Percentiles rank a stretch among this genome's conserved stretches.
Conservation (phyloP, 257 asterid genomes). For the Henckelia pumila region DNA sequence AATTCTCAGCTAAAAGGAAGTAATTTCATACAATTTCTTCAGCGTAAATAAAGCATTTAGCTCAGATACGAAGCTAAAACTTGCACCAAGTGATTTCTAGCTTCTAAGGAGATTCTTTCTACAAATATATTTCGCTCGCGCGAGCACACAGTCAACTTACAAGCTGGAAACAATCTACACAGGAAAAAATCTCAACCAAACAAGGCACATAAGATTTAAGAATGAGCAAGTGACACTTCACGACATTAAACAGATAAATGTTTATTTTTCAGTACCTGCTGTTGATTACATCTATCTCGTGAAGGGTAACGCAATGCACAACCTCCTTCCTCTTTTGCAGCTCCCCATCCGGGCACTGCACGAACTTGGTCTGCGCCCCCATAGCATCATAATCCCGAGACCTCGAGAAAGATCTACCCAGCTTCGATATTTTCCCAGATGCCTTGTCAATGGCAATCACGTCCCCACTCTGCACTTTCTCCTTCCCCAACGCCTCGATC, state of each 20-base stretch:
- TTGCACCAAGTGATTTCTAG: not conserved
- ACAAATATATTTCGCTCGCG: too few relatives aligned
- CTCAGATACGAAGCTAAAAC: not conserved
- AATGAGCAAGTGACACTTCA: not conserved
- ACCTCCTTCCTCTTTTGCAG: slow-evolving; percentile 96
- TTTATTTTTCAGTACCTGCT: slow-evolving; percentile 51
- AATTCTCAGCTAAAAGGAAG: not conserved
- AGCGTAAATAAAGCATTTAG: not conserved
- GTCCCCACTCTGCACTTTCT: slow-evolving; percentile 93
- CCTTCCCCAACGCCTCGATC: slow-evolving; percentile 92
- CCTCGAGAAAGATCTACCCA: slow-evolving; percentile 87
- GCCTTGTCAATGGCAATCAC: slow-evolving; percentile 88
- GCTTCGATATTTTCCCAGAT: slow-evolving; percentile 81
- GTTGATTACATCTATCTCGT: slow-evolving; percentile 90
- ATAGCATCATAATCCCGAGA: slow-evolving; percentile 89
- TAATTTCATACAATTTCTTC: too few relatives aligned
- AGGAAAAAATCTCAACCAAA: not conserved
- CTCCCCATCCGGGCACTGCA: slow-evolving; percentile 98
- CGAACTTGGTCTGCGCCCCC: slow-evolving; percentile 94
- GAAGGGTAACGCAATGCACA: slow-evolving; percentile 88
- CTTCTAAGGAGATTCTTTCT: too few relatives aligned
- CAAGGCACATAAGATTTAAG: not conserved
- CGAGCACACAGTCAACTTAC: too few relatives aligned
- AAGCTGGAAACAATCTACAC: too few relatives aligned
- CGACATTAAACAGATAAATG: not conserved